These are phyloP conservation scores for Spiraea crenata DNA, from an alignment of 331 rosid genomes.

Conservation along the genomic window DNA sequence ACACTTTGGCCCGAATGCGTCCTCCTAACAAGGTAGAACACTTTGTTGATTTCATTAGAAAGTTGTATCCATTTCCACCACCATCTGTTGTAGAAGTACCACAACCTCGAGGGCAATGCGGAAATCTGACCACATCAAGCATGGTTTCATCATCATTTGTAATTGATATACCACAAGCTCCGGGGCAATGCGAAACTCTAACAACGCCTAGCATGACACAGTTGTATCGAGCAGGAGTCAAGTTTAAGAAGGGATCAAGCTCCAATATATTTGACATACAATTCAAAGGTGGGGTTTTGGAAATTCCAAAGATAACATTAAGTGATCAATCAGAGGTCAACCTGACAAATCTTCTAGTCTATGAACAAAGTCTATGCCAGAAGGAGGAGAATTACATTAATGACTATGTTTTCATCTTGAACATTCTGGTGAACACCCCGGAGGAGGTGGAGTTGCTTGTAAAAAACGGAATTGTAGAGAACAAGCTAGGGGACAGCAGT, in stretches of 20 bases:
- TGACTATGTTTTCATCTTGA: slow-evolving; percentile 12
- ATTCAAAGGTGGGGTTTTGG: slow-evolving; percentile 8
- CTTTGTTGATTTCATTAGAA: slow-evolving; percentile 22
- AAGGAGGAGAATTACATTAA: neutral
- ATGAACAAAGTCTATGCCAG: slow-evolving; percentile 11
- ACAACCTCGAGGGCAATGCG: neutral
- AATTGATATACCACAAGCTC: neutral
- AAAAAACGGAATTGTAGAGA: slow-evolving; percentile 24
- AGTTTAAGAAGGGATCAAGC: neutral
- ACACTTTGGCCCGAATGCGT: neutral
- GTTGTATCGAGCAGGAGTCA: neutral
- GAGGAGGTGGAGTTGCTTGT: slow-evolving; percentile 28
- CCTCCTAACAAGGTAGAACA: neutral
- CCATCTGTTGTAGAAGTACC: neutral
- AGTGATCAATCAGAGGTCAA: neutral
- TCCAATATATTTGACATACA: neutral
- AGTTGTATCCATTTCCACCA: neutral
- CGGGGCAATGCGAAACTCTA: neutral
- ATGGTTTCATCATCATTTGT: neutral
- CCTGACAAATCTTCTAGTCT: slow-evolving; percentile 16
- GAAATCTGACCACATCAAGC: neutral
- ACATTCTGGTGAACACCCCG: slow-evolving; percentile 15
- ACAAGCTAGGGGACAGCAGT: slow-evolving; percentile 1
- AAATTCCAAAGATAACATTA: neutral
- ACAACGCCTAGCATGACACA: slow-evolving; percentile 2